Conservation (phyloP, 2,329 filamentous ascomycete genomes). For the Leptographium radiaticola region DNA sequence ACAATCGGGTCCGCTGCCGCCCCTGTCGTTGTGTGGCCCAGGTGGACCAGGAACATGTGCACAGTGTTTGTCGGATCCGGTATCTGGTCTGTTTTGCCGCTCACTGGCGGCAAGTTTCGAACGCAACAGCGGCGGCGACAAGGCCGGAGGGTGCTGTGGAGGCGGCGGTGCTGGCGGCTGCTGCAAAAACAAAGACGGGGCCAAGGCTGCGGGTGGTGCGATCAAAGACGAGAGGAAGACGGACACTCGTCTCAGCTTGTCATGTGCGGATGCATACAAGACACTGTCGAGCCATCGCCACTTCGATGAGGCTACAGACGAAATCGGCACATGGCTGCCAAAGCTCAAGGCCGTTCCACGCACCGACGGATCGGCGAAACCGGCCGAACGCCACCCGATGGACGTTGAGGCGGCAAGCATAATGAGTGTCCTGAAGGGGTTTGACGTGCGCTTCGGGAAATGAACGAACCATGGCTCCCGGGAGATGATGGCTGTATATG, state of each 20-base stretch:
- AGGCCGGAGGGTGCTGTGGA: constrained; percentile 39
- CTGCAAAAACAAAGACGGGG: constrained; percentile 35
- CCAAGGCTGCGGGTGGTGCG: constrained; percentile 12
- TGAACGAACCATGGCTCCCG: not conserved
- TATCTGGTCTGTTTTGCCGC: constrained; percentile 72
- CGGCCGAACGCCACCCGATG: constrained; percentile 42
- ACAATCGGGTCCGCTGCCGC: constrained; percentile 2
- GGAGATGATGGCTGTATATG: not conserved
- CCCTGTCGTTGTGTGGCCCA: constrained; percentile 36
- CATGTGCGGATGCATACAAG: constrained; percentile 67
- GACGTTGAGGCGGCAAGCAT: constrained; percentile 75
- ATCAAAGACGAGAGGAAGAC: not conserved
- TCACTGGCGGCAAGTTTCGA: constrained; percentile 57
- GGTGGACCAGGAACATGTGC: constrained; percentile 68
- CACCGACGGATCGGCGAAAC: constrained; percentile 15
- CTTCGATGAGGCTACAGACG: constrained; percentile 60
- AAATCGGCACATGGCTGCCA: constrained; percentile 64
- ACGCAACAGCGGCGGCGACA: constrained; percentile 14
- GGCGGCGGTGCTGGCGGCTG: constrained; percentile 51
- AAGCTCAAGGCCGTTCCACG: constrained; percentile 50
- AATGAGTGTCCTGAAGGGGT: constrained; percentile 73
- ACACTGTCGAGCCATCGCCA: constrained; percentile 65
- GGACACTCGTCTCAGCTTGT: constrained; percentile 37
- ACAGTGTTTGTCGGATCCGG: constrained; percentile 65
- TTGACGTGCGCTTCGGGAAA: constrained; percentile 60